These are phyloP conservation scores for Hypoxylon sp. DNA, from an alignment of 2,329 filamentous ascomycete species.

Conservation along the genomic window DNA sequence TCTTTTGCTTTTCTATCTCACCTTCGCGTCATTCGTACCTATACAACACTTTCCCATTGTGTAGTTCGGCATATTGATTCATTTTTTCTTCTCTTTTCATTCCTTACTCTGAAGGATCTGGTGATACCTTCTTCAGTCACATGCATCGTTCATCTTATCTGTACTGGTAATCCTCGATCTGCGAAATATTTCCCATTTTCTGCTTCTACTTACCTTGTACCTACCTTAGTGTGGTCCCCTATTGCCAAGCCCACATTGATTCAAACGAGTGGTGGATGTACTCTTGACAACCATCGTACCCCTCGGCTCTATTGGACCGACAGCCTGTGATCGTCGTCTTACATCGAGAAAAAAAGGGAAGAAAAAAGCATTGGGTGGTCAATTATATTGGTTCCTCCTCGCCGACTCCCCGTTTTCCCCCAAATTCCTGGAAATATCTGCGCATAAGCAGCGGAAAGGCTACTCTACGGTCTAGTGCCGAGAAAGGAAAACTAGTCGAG, in stretches of 20 bases:
- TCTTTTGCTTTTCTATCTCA: constrained; percentile 14
- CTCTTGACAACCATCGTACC: constrained; percentile 29
- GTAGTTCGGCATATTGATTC: constrained; percentile 5
- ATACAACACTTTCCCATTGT: neutral
- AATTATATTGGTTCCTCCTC: constrained; percentile 33
- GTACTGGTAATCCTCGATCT: neutral
- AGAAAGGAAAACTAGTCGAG: constrained; percentile 32
- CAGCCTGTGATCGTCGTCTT: constrained; percentile 31
- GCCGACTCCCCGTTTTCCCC: constrained; percentile 29
- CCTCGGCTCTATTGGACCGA: constrained; percentile 30
- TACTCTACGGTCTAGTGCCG: constrained; percentile 33
- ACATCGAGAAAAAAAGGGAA: too few species aligned
- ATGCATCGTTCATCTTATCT: neutral
- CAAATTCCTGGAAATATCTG: constrained; percentile 22
- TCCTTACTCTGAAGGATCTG: constrained; percentile 1
- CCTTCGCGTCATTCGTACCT: neutral
- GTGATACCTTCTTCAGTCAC: neutral
- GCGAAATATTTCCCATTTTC: neutral
- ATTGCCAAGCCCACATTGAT: constrained; percentile 19
- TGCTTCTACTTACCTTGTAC: neutral
- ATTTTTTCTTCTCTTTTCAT: neutral
- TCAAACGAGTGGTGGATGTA: too few species aligned
- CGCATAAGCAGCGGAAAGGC: constrained; percentile 11
- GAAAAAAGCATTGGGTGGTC: constrained; percentile 25
- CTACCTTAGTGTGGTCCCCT: constrained; percentile 12